phyloP scores from a whole-genome alignment of 2,329 filamentous ascomycete genomes.

The Pseudovirgaria hyperparasitica region DNA sequence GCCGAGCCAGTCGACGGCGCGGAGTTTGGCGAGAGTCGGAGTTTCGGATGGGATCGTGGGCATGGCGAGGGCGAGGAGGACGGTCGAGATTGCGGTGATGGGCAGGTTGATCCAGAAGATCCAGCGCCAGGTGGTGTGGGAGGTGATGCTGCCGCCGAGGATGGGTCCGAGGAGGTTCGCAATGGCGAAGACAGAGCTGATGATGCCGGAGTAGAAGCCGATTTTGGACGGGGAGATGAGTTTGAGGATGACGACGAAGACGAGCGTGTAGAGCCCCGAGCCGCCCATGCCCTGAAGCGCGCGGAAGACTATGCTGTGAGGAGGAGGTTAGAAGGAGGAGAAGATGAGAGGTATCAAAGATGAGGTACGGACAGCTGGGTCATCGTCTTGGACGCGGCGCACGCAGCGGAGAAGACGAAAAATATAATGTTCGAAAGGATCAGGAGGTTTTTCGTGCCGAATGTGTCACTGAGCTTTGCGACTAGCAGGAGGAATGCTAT shows the following conservation, averaged over 20 bases:
- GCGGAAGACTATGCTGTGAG: constrained; percentile 21
- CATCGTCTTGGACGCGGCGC: constrained; percentile 17
- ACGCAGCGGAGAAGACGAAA: constrained; percentile 19
- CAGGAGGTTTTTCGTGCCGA: constrained; percentile 13
- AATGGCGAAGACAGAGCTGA: constrained; percentile 27
- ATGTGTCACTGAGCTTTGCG: constrained; percentile 20
- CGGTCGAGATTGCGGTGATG: constrained; percentile 12
- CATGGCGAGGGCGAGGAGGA: constrained; percentile 15
- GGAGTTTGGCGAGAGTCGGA: constrained; percentile 14
- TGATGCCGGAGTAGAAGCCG: constrained; percentile 20
- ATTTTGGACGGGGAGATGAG: constrained; percentile 8
- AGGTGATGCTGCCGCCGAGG: constrained; percentile 31
- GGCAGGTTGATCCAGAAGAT: constrained; percentile 34
- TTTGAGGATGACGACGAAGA: constrained; percentile 20
- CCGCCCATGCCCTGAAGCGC: constrained; percentile 34
- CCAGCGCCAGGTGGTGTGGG: constrained; percentile 32
- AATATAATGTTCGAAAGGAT: constrained; percentile 14
- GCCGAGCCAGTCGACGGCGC: constrained; percentile 15
- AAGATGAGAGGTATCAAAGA: neutral
- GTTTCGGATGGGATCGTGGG: constrained; percentile 14
- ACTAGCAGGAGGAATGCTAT: constrained; percentile 21
- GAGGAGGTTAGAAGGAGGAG: constrained; percentile 4
- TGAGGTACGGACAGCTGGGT: constrained; percentile 13
- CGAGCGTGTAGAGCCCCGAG: constrained; percentile 35
- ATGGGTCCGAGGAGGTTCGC: constrained; percentile 31